Evolutionary conservation across 306 rosid genomes (phyloP).

Genomic region (Pterocarpus santalinus): DNA sequence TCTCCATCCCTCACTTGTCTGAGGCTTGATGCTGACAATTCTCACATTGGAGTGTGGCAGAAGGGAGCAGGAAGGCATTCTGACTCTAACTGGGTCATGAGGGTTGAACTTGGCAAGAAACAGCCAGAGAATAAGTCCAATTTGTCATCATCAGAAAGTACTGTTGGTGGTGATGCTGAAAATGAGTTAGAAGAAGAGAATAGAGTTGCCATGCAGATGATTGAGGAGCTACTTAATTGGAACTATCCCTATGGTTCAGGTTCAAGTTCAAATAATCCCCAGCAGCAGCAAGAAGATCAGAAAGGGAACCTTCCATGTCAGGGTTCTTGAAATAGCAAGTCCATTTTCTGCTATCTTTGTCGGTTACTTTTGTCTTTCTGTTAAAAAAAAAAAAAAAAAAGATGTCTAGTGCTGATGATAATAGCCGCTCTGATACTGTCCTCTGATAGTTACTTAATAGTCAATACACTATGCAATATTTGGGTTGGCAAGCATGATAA

Average conservation of each 20-base stretch:
- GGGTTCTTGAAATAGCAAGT: constrained; percentile 37
- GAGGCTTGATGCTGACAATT: constrained; percentile 88
- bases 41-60: constrained; percentile 98
- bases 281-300: constrained; percentile 28
- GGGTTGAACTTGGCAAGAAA: constrained; percentile 85
- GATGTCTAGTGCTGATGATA: constrained; percentile 27
- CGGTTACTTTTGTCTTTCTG: constrained; percentile 39
- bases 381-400: not conserved
- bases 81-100: constrained; percentile 91
- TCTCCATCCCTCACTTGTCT: constrained; percentile 96
- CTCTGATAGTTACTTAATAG: constrained; percentile 41
- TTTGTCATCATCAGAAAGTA: not conserved
- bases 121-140: not conserved
- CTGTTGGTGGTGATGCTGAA: constrained; percentile 11
- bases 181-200: constrained; percentile 71
- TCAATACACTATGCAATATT: constrained; percentile 22
- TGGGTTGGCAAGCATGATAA: not conserved
- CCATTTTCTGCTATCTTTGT: constrained; percentile 41
- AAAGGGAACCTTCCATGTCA: constrained; percentile 42
- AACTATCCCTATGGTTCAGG: constrained; percentile 60
- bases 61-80: constrained; percentile 84
- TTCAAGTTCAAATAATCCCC: constrained; percentile 41
- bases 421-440: constrained; percentile 30
- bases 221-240: constrained; percentile 94
- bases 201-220: constrained; percentile 88